Evolutionary conservation across 2,329 filamentous ascomycete species (phyloP).

Genomic region (Cladophialophora chaetospira): DNA sequence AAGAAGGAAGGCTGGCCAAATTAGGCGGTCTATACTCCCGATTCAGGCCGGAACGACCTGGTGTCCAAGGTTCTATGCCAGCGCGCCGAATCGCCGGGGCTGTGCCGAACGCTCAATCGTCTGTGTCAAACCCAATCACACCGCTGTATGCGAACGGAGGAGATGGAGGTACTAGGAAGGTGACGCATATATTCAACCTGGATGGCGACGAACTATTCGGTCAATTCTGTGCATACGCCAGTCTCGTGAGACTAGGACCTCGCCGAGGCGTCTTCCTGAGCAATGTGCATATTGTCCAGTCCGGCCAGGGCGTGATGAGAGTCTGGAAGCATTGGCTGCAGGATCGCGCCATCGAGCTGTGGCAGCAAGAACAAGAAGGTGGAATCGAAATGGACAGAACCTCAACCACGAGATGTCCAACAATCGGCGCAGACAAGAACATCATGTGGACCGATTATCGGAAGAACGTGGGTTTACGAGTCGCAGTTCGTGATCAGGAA

Average conservation of each 20-base stretch:
- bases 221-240: constrained; percentile 69
- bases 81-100: constrained; percentile 36
- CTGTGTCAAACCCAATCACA: constrained; percentile 44
- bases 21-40: constrained; percentile 66
- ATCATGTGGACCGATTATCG: constrained; percentile 70
- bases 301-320: constrained; percentile 58
- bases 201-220: constrained; percentile 73
- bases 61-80: constrained; percentile 40
- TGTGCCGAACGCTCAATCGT: constrained; percentile 48
- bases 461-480: constrained; percentile 67
- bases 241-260: constrained; percentile 67
- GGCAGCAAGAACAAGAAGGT: constrained; percentile 34
- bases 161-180: constrained; percentile 42
- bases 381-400: constrained; percentile 18
- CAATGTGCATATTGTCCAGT: constrained; percentile 67
- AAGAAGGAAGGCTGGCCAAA: constrained; percentile 45
- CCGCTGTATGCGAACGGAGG: constrained; percentile 30
- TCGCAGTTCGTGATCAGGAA: constrained; percentile 62
- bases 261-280: constrained; percentile 63
- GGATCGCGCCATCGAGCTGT: constrained; percentile 38
- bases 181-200: constrained; percentile 63
- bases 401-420: constrained; percentile 26
- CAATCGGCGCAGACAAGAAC: constrained; percentile 37
- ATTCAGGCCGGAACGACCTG: constrained; percentile 65
- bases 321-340: constrained; percentile 74